Evolutionary conservation across 2,329 filamentous ascomycete species (phyloP).

Genomic region (Elsinoe arachidis): DNA sequence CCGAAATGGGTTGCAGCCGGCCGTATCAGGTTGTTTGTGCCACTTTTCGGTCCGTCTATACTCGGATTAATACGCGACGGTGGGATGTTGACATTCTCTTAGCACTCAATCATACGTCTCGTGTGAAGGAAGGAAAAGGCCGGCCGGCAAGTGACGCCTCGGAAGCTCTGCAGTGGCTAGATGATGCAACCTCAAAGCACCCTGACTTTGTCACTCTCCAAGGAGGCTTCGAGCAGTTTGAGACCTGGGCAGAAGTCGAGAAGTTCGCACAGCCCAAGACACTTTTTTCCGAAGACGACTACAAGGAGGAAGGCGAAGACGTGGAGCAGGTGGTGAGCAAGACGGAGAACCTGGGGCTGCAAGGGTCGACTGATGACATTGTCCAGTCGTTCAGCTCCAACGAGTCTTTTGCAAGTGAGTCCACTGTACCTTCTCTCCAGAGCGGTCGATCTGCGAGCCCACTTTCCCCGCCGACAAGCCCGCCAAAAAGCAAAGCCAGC

Average conservation of each 20-base stretch:
- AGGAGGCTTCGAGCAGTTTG: constrained; percentile 39
- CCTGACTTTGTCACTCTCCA: constrained; percentile 39
- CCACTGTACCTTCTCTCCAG: constrained; percentile 32
- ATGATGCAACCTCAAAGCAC: constrained; percentile 40
- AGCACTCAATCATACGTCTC: constrained; percentile 16
- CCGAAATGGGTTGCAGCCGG: constrained; percentile 43
- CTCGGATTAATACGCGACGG: not conserved
- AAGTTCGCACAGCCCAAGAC: constrained; percentile 40
- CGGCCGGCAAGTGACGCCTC: constrained; percentile 13
- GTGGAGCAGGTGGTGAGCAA: constrained; percentile 12
- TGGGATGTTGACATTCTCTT: not conserved
- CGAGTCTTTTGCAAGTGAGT: constrained; percentile 32
- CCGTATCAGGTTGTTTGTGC: constrained; percentile 43
- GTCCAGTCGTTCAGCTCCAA: constrained; percentile 30
- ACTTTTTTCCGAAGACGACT: constrained; percentile 41
- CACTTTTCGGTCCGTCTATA: constrained; percentile 38
- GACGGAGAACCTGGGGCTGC: constrained; percentile 21
- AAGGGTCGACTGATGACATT: not conserved
- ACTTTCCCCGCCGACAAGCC: constrained; percentile 26
- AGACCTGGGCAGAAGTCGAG: constrained; percentile 44
- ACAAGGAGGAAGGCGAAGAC: constrained; percentile 30
- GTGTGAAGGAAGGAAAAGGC: constrained; percentile 16
- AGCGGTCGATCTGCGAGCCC: constrained; percentile 27
- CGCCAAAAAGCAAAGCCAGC: constrained; percentile 20
- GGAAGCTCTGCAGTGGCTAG: constrained; percentile 43